Conservation (phyloP, 768 basidiomycete species). For the Amanita subjunquillea region DNA sequence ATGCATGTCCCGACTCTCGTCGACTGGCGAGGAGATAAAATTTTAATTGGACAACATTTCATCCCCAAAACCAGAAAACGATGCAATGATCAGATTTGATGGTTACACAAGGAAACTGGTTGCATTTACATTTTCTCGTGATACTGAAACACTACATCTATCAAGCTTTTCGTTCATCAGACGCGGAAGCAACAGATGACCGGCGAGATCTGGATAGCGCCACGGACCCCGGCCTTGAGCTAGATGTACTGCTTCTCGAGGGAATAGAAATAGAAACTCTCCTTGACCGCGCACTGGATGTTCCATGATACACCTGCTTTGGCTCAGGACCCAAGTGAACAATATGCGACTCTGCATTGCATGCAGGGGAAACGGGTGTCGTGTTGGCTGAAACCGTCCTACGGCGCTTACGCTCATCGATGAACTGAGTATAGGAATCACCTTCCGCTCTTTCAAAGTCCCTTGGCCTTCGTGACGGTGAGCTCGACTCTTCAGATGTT, state of each 20-base stretch:
- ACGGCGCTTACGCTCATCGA: background rate
- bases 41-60: no score
- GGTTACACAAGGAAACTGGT: no score
- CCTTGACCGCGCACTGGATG: background rate
- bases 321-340: conserved; percentile 2
- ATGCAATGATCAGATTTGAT: no score
- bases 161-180: background rate
- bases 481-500: background rate
- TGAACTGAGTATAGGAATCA: background rate
- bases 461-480: background rate
- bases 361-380: background rate
- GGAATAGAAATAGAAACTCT: conserved; percentile 5
- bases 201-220: background rate
- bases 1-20: no score
- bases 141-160: no score
- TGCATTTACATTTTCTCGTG: no score
- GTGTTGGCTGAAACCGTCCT: background rate
- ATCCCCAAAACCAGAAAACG: no score
- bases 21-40: no score
- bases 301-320: background rate
- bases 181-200: background rate
- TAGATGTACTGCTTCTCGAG: background rate
- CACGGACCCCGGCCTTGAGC: background rate
- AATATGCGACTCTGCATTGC: background rate
- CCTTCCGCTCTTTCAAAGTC: background rate